Conservation (phyloP, 2,329 filamentous ascomycete species). For the Juglanconis oblonga region DNA sequence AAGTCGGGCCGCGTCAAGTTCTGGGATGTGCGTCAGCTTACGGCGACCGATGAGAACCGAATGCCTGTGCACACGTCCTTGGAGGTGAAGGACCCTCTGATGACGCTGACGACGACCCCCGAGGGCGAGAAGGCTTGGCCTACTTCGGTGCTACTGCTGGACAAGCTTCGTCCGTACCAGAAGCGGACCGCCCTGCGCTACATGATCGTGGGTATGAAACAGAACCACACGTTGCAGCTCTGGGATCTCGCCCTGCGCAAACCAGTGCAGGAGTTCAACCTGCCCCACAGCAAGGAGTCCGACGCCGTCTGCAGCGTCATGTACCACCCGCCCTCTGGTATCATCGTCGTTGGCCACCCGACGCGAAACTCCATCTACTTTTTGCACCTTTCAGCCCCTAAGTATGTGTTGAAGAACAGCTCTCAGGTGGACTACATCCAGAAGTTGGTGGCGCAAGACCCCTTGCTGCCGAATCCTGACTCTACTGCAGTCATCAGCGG, state of each 20-base stretch:
- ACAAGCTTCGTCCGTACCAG: constrained; percentile 90
- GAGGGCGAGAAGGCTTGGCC: constrained; percentile 94
- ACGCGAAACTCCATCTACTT: constrained; percentile 98
- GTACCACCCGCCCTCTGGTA: constrained; percentile 88
- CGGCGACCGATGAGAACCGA: constrained; percentile 49
- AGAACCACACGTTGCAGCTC: constrained; percentile 96
- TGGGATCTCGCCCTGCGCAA: constrained; percentile 97
- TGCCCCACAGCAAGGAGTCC: constrained; percentile 92
- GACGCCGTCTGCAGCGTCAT: constrained; percentile 97
- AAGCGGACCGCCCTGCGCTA: constrained; percentile 89
- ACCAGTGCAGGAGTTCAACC: constrained; percentile 93
- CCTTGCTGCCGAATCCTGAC: constrained; percentile 76
- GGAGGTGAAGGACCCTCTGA: constrained; percentile 80
- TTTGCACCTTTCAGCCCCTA: constrained; percentile 88
- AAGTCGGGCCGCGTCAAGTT: constrained; percentile 96
- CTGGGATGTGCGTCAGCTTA: constrained; percentile 90
- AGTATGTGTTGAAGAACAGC: constrained; percentile 79
- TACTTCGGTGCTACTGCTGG: constrained; percentile 91
- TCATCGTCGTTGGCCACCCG: constrained; percentile 92
- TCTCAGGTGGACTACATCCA: constrained; percentile 87
- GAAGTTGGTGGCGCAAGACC: constrained; percentile 69
- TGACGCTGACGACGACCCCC: constrained; percentile 82
- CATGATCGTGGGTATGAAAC: constrained; percentile 96
- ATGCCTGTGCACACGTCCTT: constrained; percentile 57
- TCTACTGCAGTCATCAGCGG: constrained; percentile 97